Conservation (phyloP, 1,139 yeast species). For the Arxiozyma slooffiae region DNA sequence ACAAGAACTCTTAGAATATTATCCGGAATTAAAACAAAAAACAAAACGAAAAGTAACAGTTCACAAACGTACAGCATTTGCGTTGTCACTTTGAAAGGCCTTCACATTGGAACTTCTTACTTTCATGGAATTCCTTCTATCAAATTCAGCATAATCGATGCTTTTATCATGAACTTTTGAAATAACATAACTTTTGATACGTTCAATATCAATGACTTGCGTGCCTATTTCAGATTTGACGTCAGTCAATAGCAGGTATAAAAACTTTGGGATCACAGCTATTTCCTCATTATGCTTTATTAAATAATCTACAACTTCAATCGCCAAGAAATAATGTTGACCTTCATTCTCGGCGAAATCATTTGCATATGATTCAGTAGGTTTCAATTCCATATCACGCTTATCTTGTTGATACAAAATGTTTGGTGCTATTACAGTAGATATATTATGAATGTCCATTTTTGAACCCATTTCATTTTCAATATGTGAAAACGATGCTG, state of each 20-base stretch:
- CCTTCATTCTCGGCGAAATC: slow-evolving; percentile 43
- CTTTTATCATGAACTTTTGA: not conserved
- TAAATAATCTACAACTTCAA: slow-evolving; percentile 79
- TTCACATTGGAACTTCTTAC: slow-evolving; percentile 9
- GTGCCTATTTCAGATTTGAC: slow-evolving; percentile 25
- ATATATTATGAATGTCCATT: slow-evolving; percentile 92
- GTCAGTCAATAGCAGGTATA: slow-evolving; percentile 32
- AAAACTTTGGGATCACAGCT: slow-evolving; percentile 60
- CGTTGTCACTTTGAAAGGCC: slow-evolving; percentile 6
- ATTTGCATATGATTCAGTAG: slow-evolving; percentile 28
- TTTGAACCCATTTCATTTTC: slow-evolving; percentile 85
- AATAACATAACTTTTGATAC: slow-evolving; percentile 14
- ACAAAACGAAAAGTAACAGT: not conserved
- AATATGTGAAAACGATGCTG: slow-evolving; percentile 85
- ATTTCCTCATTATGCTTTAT: slow-evolving; percentile 78
- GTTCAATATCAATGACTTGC: slow-evolving; percentile 8
- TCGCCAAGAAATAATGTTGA: slow-evolving; percentile 79
- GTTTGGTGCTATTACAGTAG: slow-evolving; percentile 93
- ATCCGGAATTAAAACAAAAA: not conserved
- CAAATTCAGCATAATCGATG: slow-evolving; percentile 12
- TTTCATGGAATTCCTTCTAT: slow-evolving; percentile 5
- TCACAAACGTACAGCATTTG: not conserved
- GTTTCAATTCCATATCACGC: slow-evolving; percentile 16
- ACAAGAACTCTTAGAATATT: not conserved
- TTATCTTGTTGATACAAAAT: slow-evolving; percentile 45